Base-by-base conservation (phyloP, 2,329 filamentous ascomycete species). In the Alternaria gaisen region DNA sequence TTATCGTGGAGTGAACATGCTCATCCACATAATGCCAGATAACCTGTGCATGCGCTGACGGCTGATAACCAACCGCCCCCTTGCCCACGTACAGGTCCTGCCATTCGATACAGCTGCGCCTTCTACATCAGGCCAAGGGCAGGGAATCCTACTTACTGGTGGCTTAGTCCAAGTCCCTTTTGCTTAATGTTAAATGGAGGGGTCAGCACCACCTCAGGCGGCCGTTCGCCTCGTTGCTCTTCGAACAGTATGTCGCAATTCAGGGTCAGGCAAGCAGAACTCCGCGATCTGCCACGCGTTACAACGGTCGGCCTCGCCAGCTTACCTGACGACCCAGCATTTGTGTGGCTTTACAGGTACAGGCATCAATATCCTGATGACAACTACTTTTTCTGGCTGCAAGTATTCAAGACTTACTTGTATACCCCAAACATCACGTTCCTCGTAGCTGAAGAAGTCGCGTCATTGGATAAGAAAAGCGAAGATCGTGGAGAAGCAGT, bases 401-500 rank as follows among this genome's bases (percentile, higher is more conserved):
- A 47, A 32, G 44, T 47, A 18, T 47, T 47, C 26, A 47, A 47
- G 30, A 28, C 28, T 5, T 47, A 47, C 0, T 22, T 47, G 10
- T 47, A 47, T 18, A n/a, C 30, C 10, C 44, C 26, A 8, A 32
- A 32, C 30, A 47, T 32, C 44, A 47, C 44, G 4, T 20, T 47
- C 3, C 28, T 47, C 18, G 44, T 47, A 30, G 44, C 44, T 20
- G 44, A 47, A 47, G 44, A 47, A 32, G 26, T 47, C 2, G 44
- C 44, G n/a, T 32, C 28, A 16, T 9, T 20, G 11, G 11, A 47
- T 1, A 30, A 20, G 12, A 47, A 47, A 9, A n/a, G 26, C 44
- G 44, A 47, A 47, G 26, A 47, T 22, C 44, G 44, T 14, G 44
- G 44, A 20, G 44, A 47, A 47, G 44, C 44, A 32, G 44, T 47